A percentile compares a stretch with the other conserved stretches of the same genome.
Evolutionary conservation across 192 early-diverging fungal species (phyloP).

Genomic region (Kickxella alabastrina): DNA sequence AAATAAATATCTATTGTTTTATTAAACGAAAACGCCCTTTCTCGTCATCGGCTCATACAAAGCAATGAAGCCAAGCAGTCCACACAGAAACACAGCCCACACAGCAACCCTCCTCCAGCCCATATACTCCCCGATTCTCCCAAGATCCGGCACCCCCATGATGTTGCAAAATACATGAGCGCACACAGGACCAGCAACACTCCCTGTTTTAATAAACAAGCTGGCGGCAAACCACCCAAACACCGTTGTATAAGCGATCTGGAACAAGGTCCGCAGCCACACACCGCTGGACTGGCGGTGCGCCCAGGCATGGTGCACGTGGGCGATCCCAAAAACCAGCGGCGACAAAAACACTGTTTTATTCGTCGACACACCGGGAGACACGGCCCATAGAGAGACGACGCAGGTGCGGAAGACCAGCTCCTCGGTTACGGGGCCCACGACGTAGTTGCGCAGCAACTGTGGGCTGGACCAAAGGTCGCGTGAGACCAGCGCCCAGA

Average conservation of each 20-base stretch:
- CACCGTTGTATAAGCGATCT: conserved; percentile 34
- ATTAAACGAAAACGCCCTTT: conserved; percentile 4
- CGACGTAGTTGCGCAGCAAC: conserved; percentile 22
- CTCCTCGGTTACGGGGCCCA: conserved; percentile 38
- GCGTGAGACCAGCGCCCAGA: too few species aligned
- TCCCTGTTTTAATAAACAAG: conserved; percentile 19
- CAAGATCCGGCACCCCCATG: conserved; percentile 23
- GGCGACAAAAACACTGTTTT: conserved; percentile 25
- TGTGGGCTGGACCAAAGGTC: conserved; percentile 3
- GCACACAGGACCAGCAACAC: conserved; percentile 16
- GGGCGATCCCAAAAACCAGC: conserved; percentile 34
- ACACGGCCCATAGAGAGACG: conserved; percentile 23
- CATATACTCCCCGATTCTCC: neutral
- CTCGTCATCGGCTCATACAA: conserved; percentile 48
- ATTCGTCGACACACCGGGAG: neutral
- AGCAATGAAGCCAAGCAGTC: conserved; percentile 11
- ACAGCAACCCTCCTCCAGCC: conserved; percentile 12
- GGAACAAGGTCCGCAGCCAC: conserved; percentile 5
- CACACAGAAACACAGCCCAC: conserved; percentile 25
- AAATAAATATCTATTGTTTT: too few species aligned
- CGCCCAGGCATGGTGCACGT: conserved; percentile 28
- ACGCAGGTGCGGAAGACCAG: conserved; percentile 32
- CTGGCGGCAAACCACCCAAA: conserved; percentile 43
- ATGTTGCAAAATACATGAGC: conserved; percentile 39
- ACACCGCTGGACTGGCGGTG: neutral